A percentile compares a stretch with the other conserved stretches of the same genome.
Conservation (phyloP, 2,329 filamentous ascomycete species). For the Aspergillus fischeri region DNA sequence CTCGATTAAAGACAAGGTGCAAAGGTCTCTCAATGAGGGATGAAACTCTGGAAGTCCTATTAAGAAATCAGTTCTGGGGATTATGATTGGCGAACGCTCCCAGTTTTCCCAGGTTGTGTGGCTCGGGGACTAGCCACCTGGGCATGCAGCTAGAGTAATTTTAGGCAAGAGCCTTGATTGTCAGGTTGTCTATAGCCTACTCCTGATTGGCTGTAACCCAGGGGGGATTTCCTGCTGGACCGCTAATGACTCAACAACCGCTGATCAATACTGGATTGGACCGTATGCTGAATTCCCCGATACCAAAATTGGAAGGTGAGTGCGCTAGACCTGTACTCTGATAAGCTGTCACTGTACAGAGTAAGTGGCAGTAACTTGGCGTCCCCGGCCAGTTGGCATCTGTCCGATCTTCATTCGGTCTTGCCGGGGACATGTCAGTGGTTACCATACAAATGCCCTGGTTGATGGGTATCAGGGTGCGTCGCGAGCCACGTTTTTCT, state of each 20-base stretch:
- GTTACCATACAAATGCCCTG: neutral
- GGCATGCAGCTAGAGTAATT: neutral
- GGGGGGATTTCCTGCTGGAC: neutral
- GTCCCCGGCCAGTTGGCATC: neutral
- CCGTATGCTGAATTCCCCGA: neutral
- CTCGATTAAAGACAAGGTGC: too few species aligned
- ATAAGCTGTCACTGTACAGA: too few species aligned
- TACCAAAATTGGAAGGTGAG: neutral
- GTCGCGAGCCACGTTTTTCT: neutral
- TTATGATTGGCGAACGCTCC: too few species aligned
- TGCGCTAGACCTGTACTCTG: neutral
- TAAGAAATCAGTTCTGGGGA: too few species aligned
- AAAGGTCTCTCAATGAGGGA: neutral
- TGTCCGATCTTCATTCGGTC: neutral
- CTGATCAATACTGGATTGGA: neutral
- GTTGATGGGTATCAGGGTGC: neutral
- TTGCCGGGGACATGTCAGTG: neutral
- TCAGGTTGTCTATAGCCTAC: neutral
- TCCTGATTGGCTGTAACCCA: neutral
- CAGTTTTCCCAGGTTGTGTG: too few species aligned
- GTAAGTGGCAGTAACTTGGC: neutral
- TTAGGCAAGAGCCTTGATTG: neutral
- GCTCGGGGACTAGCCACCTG: too few species aligned
- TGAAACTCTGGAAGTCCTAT: too few species aligned
- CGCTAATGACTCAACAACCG: neutral